phyloP scores from a whole-genome alignment of 805 yeast species.

The Wickerhamiella spandovensis region DNA sequence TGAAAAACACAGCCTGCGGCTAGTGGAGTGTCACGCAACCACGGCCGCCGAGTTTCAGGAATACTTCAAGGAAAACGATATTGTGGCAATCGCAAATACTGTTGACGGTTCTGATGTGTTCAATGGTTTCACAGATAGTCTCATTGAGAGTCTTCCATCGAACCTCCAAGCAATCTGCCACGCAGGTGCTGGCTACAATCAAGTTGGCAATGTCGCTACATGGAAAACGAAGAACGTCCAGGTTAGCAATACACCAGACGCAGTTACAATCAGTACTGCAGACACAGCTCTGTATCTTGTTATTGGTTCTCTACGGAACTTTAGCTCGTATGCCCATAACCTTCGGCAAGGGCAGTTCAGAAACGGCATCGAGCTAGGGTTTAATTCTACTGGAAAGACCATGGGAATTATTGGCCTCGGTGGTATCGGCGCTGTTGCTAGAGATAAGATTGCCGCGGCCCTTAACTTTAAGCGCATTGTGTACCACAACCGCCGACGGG shows the following conservation, averaged over 20 bases:
- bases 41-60: conserved; percentile 30
- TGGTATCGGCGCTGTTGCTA: conserved; percentile 45
- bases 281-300: conserved; percentile 40
- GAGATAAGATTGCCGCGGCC: conserved; percentile 34
- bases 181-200: conserved; percentile 49
- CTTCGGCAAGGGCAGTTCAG: conserved; percentile 36
- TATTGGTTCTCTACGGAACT: conserved; percentile 41
- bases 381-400: conserved; percentile 36
- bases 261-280: conserved; percentile 44
- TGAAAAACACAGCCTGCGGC: conserved; percentile 30
- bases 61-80: conserved; percentile 27
- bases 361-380: conserved; percentile 32
- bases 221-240: conserved; percentile 32
- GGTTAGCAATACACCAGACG: conserved; percentile 40
- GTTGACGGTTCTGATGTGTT: conserved; percentile 28
- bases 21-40: conserved; percentile 31
- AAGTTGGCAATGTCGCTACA: conserved; percentile 31
- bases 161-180: conserved; percentile 33
- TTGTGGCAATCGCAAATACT: conserved; percentile 31
- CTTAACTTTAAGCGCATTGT: conserved; percentile 38
- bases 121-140: conserved; percentile 34
- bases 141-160: conserved; percentile 29
- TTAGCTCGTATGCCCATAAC: conserved; percentile 29
- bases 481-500: conserved; percentile 39
- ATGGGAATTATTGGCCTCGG: conserved; percentile 54